phyloP scores from a whole-genome alignment of 2,329 filamentous ascomycete species.

The Ceratocystis ficicola region DNA sequence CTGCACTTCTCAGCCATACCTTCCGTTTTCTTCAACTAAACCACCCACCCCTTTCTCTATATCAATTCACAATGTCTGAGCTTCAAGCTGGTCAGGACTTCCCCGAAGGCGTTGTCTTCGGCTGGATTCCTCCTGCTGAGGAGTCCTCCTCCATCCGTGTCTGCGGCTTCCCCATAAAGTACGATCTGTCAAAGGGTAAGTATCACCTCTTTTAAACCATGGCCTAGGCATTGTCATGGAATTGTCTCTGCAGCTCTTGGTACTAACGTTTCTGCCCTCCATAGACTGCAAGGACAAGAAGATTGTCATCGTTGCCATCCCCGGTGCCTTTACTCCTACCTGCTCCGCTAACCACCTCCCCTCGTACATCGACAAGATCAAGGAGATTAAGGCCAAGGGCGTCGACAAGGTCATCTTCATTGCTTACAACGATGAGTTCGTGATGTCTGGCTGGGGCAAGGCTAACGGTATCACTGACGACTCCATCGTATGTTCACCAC shows the following conservation, averaged over 20 bases:
- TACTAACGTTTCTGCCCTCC: neutral
- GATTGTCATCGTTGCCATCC: conserved; percentile 44
- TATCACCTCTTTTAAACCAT: conserved; percentile 17
- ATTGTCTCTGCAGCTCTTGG: neutral
- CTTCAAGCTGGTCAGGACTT: conserved; percentile 74
- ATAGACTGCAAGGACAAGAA: conserved; percentile 47
- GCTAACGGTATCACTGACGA: conserved; percentile 67
- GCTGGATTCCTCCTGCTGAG: conserved; percentile 64
- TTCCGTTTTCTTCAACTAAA: neutral
- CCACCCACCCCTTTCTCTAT: neutral
- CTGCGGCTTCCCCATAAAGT: conserved; percentile 67
- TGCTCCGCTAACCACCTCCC: conserved; percentile 74
- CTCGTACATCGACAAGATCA: conserved; percentile 61
- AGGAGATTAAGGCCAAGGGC: conserved; percentile 63
- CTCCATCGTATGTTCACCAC: conserved; percentile 37
- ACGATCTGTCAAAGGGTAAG: conserved; percentile 63
- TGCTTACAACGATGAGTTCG: conserved; percentile 72
- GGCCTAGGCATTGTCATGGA: neutral
- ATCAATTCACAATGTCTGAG: conserved; percentile 39
- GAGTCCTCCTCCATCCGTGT: conserved; percentile 56
- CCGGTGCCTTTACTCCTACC: conserved; percentile 72
- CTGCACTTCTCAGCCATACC: neutral
- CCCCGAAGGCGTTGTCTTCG: conserved; percentile 69
- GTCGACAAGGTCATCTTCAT: conserved; percentile 73
- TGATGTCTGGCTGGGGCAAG: conserved; percentile 86